A percentile compares a stretch with the other conserved stretches of the same genome.
Conservation (phyloP, 257 asterid genomes). For the Przewalskia tangutica region DNA sequence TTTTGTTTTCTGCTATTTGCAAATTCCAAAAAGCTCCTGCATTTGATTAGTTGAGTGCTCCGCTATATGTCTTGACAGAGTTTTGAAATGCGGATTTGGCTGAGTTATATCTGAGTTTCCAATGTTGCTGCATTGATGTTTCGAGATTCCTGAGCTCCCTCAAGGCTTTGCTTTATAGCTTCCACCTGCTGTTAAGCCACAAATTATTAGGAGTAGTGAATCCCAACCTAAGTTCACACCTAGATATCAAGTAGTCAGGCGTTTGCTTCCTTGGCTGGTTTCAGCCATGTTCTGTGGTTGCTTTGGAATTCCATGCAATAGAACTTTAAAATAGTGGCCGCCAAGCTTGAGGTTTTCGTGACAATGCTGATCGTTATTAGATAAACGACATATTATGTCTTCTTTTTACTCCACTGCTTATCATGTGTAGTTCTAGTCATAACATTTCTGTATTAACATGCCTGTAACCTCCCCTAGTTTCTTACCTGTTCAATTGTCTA, state of each 20-base stretch:
- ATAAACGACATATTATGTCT: not conserved
- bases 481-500: no score
- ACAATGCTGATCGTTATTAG: not conserved
- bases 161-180: not conserved
- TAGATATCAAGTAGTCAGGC: not conserved
- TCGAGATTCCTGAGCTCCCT: not conserved
- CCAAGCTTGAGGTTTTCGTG: not conserved
- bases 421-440: not conserved
- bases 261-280: not conserved
- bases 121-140: not conserved
- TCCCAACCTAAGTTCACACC: not conserved
- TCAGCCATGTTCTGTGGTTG: not conserved
- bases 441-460: not conserved
- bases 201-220: not conserved
- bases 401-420: not conserved
- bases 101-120: not conserved
- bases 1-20: not conserved
- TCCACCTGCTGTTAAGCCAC: not conserved
- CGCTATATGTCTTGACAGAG: not conserved
- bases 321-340: not conserved
- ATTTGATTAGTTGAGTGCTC: not conserved
- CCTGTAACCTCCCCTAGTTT: no score
- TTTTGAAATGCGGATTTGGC: not conserved
- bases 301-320: not conserved
- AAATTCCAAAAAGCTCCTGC: not conserved